Base-by-base conservation (phyloP, 192 early-diverging fungal species). In the Pilaira anomala region DNA sequence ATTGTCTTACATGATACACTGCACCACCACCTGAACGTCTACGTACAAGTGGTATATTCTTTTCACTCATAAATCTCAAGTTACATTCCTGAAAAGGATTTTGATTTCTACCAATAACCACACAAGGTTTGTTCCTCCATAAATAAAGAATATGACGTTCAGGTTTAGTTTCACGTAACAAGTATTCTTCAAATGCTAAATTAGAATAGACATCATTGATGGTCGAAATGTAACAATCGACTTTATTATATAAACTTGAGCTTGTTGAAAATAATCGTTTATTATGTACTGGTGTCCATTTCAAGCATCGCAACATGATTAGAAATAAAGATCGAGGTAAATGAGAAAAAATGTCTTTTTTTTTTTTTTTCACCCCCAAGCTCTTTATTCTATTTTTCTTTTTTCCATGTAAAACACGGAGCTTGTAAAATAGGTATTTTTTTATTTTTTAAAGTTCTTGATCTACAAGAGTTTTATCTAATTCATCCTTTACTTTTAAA, bases 1-100 rank as follows among this genome's bases (percentile, higher is more conserved):
- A 21, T 0, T 16, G 22, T 40, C 76, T 81, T 78, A 88, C 89
- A 79, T 96, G 96, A 76, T 92, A 96, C 25, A 98, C 96, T 2
- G 96, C 87, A 30, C 97, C 97, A 44, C 97, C 95, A 48, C 94
- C 93, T 64, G 88, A 91, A 59, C 87, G 81, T 67, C 97, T 83
- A 48, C 97, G 84, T 12, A 96, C 89, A 52, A 97, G 85, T 61
- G 89, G 89, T 13, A 97, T 85, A 18, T 79, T 74, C 25, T 87
- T 69, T 28, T 78, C 54, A 16, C 67, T 69, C 85, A 97, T 77
- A 57, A 87, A 72, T 45, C 66, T 69, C 64, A 96, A 66, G 68
- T 96, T 88, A 76, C 92, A 93, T 69, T 99, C 96, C 69, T 93
- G 93, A 87, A 90, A 99, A 14, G 96, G 94, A 61, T 99, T 99